These are phyloP conservation scores for Sporobolomyces phaffii DNA, from an alignment of 768 basidiomycete genomes.

Conservation along the genomic window DNA sequence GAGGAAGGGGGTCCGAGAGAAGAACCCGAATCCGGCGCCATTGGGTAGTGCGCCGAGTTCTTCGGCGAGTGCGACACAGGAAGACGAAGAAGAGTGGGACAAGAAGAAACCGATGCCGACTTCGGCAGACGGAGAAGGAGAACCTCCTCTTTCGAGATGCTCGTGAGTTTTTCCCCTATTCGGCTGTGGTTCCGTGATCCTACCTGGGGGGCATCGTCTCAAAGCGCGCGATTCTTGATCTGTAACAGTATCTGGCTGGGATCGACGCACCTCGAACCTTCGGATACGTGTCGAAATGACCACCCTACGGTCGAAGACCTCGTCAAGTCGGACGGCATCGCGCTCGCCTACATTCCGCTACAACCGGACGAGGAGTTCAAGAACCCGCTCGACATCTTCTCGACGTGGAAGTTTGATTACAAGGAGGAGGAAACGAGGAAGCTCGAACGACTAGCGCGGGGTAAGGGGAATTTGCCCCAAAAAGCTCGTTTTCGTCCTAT, in stretches of 20 bases:
- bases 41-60: slow-evolving; percentile 22
- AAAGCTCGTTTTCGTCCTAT: neutral
- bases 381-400: slow-evolving; percentile 27
- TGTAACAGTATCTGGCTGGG: slow-evolving; percentile 36
- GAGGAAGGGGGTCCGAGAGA: slow-evolving; percentile 1
- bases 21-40: slow-evolving; percentile 26
- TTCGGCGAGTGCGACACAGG: neutral
- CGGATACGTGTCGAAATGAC: slow-evolving; percentile 24
- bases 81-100: neutral
- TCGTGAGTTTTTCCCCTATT: slow-evolving; percentile 1
- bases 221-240: neutral
- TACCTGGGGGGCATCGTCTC: too few species aligned
- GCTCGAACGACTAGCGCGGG: slow-evolving; percentile 18
- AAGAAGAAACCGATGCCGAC: slow-evolving; percentile 13
- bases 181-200: too few species aligned
- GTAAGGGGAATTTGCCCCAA: slow-evolving; percentile 7
- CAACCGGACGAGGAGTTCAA: slow-evolving; percentile 12
- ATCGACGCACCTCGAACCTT: neutral
- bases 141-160: slow-evolving; percentile 30
- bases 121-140: slow-evolving; percentile 1
- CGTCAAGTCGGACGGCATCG: slow-evolving; percentile 23
- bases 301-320: slow-evolving; percentile 18
- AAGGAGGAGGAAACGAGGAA: slow-evolving; percentile 28
- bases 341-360: slow-evolving; percentile 31
- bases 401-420: slow-evolving; percentile 32